phyloP scores from a whole-genome alignment of 164 flowering plant genomes.

The Macadamia tetraphylla region DNA sequence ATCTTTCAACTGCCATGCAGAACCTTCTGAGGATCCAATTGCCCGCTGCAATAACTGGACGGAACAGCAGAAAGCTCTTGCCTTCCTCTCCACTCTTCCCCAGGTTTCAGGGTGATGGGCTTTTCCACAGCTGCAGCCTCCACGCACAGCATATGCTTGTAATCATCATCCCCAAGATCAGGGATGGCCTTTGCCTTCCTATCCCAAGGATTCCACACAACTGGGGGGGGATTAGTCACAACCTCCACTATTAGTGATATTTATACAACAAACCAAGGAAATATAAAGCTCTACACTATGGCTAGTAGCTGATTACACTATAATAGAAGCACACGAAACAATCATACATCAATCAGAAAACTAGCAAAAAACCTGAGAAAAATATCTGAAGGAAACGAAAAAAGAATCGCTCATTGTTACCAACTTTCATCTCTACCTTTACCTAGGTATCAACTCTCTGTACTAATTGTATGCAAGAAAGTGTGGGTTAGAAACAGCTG shows the following conservation, averaged over 20 bases:
- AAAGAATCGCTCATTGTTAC: too few species aligned
- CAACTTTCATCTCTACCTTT: too few species aligned
- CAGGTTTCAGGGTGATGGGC: slow-evolving; percentile 70
- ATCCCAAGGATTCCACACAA: slow-evolving; percentile 92
- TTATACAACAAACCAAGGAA: background rate
- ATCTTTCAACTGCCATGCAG: slow-evolving; percentile 38
- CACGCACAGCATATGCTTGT: slow-evolving; percentile 77
- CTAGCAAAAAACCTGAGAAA: background rate
- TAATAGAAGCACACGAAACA: too few species aligned
- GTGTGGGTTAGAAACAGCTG: too few species aligned
- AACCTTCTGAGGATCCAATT: slow-evolving; percentile 70
- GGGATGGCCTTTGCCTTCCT: slow-evolving; percentile 68
- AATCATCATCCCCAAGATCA: slow-evolving; percentile 82
- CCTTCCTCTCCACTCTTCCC: slow-evolving; percentile 86
- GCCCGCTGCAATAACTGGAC: slow-evolving; percentile 77
- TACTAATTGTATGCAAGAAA: too few species aligned
- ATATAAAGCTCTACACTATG: background rate
- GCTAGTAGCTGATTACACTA: background rate
- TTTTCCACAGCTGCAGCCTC: slow-evolving; percentile 75
- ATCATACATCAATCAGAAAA: too few species aligned
- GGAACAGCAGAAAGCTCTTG: slow-evolving; percentile 73
- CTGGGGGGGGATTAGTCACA: slow-evolving; percentile 20
- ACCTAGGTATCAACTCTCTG: too few species aligned
- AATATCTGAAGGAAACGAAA: too few species aligned
- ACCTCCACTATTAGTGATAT: background rate